These are phyloP conservation scores for Multifurca ochricompacta DNA, from an alignment of 768 basidiomycete genomes.

Conservation along the genomic window DNA sequence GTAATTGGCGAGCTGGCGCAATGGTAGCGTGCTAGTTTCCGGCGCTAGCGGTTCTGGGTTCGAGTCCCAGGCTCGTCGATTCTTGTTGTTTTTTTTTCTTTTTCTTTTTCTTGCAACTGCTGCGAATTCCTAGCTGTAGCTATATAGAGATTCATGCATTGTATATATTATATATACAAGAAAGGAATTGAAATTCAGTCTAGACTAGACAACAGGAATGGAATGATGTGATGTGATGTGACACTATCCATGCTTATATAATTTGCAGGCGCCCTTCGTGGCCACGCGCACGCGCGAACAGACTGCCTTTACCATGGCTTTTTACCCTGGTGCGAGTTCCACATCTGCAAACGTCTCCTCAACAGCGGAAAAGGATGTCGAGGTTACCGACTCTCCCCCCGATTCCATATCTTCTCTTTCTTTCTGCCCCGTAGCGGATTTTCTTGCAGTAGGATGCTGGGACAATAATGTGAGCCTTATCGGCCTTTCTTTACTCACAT, in stretches of 20 bases:
- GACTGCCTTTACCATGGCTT: constrained; percentile 30
- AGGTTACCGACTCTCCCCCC: constrained; percentile 69
- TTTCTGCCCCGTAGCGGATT: constrained; percentile 81
- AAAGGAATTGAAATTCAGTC: no score
- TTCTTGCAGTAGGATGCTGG: constrained; percentile 91
- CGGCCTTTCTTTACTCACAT: background rate
- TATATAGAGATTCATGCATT: no score
- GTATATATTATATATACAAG: background rate
- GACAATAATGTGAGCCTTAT: constrained; percentile 67
- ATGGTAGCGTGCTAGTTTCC: constrained; percentile 62
- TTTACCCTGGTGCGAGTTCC: constrained; percentile 33
- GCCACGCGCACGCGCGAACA: background rate
- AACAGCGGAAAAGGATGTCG: constrained; percentile 64
- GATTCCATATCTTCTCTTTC: constrained; percentile 83
- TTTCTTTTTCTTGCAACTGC: no score
- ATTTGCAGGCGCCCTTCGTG: constrained; percentile 14
- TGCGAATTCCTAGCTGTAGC: no score
- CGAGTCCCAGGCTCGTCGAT: constrained; percentile 54
- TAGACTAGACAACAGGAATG: no score
- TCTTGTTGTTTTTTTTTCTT: constrained; percentile 22
- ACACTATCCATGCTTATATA: constrained; percentile 18
- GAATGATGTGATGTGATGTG: no score
- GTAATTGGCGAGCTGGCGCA: constrained; percentile 47
- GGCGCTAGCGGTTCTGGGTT: constrained; percentile 58
- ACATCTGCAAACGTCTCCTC: constrained; percentile 30